These are phyloP conservation scores for Berkeleyomyces rouxiae DNA, from an alignment of 2,329 filamentous ascomycete species.

Conservation along the genomic window DNA sequence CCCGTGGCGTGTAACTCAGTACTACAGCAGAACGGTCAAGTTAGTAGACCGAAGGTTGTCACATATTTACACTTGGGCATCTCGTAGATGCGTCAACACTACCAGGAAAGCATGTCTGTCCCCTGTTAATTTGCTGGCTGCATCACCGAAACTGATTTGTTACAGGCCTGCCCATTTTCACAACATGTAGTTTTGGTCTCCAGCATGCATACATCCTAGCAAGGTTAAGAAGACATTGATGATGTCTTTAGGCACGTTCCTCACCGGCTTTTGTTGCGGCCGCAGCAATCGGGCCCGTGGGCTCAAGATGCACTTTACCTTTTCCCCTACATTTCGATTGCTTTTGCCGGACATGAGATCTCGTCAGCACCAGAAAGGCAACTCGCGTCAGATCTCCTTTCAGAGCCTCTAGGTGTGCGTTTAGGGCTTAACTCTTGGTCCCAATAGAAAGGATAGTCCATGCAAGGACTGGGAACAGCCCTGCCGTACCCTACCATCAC, in stretches of 20 bases:
- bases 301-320: neutral
- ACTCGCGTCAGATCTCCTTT: neutral
- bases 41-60: too few relatives aligned
- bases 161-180: neutral
- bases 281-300: neutral
- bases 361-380: neutral
- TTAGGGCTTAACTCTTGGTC: neutral
- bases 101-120: neutral
- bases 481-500: neutral
- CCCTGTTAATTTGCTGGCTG: neutral
- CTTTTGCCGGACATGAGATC: neutral
- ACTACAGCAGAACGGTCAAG: too few relatives aligned
- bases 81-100: neutral
- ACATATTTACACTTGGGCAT: neutral
- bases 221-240: neutral
- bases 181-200: neutral
- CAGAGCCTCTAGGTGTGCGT: neutral
- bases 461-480: neutral
- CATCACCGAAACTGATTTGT: neutral
- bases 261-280: neutral
- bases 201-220: neutral
- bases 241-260: neutral
- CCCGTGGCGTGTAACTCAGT: too few relatives aligned
- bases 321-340: neutral
- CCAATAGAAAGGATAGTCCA: constrained; percentile 2